Evolutionary conservation across 768 basidiomycete genomes (phyloP), one percentile per base, ranked within the genome.

Genomic region (Naganishia vaughanmartiniae): DNA sequence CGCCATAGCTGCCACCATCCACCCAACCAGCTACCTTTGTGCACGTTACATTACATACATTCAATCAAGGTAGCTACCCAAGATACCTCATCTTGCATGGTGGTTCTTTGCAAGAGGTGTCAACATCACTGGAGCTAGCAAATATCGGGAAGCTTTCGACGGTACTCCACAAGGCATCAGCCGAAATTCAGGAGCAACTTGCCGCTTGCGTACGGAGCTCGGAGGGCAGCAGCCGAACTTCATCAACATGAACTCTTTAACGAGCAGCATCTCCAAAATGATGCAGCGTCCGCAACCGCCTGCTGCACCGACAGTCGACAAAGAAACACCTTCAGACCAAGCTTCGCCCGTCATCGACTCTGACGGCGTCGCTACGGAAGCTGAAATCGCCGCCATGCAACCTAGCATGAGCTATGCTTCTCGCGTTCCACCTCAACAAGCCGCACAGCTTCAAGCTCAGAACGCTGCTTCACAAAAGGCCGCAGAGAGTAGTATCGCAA

Each of bases 331-430:
- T 7, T 63, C 39, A 24, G 60, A 63, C 2, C 21, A n/a, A 21
- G 12, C 39, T 45, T 24, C 2, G 7, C 36, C 60, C 6, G 42
- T 63, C 15, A 42, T 63, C 24, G 39, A 63, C 39, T 63, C 60
- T 19, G 60, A 63, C 28, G 39, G 39, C 9, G 39, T 24, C 10
- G 10, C 60, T 28, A 26, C 39, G 11, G 60, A 63, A 26, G 60
- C 31, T 12, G 60, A 63, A 15, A 63, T 63, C 4, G 17, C 60
- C 21, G 19, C 60, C 10, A 24, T 45, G 60, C 60, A 63, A 42
- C 60, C 60, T 7, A 63, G 60, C 19, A 63, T 63, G 60, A 63
- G 60, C 33, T 69, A 69, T 54, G 68, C 68, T 21, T 69, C 68
- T 9, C 68, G 68, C 26, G 68, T 69, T 21, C 68, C 68, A 26